These are phyloP conservation scores for Pichia sp. DNA, from an alignment of 1,139 yeast species.

Conservation along the genomic window DNA sequence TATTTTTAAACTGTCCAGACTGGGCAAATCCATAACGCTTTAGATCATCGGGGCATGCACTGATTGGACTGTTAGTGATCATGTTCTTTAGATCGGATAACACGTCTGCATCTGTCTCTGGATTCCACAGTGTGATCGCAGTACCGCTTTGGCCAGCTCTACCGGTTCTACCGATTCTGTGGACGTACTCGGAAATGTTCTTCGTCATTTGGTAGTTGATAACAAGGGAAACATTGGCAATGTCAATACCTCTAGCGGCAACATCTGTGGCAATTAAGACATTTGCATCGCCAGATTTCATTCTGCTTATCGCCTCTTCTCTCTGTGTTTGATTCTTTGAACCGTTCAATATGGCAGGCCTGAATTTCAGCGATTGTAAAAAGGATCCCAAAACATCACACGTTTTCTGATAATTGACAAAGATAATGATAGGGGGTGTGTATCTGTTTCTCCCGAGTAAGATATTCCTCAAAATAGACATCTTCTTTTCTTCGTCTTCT, in stretches of 20 bases:
- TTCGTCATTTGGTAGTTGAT: constrained; percentile 83
- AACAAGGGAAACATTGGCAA: constrained; percentile 81
- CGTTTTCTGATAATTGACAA: constrained; percentile 72
- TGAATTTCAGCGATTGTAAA: constrained; percentile 44
- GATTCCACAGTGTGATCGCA: constrained; percentile 68
- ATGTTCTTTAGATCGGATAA: constrained; percentile 52
- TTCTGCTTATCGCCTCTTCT: constrained; percentile 68
- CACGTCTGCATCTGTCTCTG: constrained; percentile 49
- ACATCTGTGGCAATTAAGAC: constrained; percentile 90
- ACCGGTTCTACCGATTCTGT: constrained; percentile 95
- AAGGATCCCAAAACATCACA: constrained; percentile 64
- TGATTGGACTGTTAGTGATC: constrained; percentile 45
- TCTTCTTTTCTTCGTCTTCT: constrained; percentile 38
- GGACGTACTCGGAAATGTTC: constrained; percentile 80
- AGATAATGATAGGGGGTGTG: constrained; percentile 67
- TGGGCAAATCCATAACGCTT: constrained; percentile 34
- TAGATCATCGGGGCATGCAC: constrained; percentile 54
- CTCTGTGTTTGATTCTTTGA: constrained; percentile 85
- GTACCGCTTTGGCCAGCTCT: constrained; percentile 84
- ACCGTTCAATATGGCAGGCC: constrained; percentile 74
- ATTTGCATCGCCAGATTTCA: constrained; percentile 59
- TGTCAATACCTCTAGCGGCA: constrained; percentile 96
- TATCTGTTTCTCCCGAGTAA: constrained; percentile 28
- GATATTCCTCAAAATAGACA: constrained; percentile 35
- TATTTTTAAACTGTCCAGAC: constrained; percentile 19